Base-by-base conservation (phyloP, 163 green algal genomes). In the Volvox carteri region DNA sequence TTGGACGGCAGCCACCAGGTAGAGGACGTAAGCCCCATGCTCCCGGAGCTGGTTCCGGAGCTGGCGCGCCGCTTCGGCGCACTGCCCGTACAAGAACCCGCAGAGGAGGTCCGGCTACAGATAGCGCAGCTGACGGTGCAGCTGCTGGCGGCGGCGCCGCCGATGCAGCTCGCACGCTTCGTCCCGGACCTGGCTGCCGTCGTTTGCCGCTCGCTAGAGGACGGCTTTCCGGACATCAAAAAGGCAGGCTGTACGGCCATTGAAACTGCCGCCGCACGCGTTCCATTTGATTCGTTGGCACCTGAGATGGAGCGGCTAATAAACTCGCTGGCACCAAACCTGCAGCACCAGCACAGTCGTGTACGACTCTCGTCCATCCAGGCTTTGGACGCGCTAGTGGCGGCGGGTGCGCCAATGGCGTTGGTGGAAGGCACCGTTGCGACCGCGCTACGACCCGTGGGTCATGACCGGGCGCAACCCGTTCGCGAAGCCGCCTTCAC, bases 201-300 rank as follows among this genome's bases (percentile, higher is more conserved):
- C 39, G n/a, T 91, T 44, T 91, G 87, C 87, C 83, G 93, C 12
- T 91, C 90, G 16, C 86, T 96, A 50, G 92, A 96, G 9, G 95
- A 98, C 78, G 48, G 88, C 1, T 98, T 94, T 73, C 94, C 94
- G 21, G 95, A 98, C 39, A 94, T 96, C 54, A 98, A 98, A 73
- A 96, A 96, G 89, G 92, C 90, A 37, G 85, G 74, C 58, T 86
- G 78, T 42, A 33, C 33, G 28, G 73, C 30, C 30, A 23, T 94
- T 21, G 81, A 65, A 7, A 65, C 30, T 11, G 86, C 95, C 5
- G 80, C 86, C 8, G 46, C 54, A 21, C 62, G 74, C 16, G 12
- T 95, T 28, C 74, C 90, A 0, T 21, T 73, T 4, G 42, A 37
- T 12, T 48, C 68, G 19, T 79, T 96, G 7, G 54, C 90, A 39